These are phyloP conservation scores for Nannizzia gypsea DNA, from an alignment of 2,329 filamentous ascomycete species.

Conservation along the genomic window DNA sequence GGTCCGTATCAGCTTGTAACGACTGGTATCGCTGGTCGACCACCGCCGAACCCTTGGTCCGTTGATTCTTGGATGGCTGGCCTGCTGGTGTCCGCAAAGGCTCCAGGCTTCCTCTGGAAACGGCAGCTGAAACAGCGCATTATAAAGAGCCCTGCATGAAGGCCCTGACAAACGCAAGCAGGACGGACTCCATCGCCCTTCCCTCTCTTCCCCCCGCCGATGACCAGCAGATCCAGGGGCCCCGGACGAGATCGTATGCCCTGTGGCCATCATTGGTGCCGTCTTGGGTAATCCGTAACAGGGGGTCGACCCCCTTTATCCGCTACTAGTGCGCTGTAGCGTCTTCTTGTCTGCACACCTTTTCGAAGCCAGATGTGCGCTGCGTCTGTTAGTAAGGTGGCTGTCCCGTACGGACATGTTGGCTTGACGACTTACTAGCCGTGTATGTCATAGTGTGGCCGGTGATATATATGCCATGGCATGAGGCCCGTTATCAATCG, in stretches of 20 bases:
- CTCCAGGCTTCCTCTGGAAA: not conserved
- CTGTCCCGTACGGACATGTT: not conserved
- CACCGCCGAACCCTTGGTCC: too few species aligned
- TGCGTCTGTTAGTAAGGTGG: conserved; percentile 1
- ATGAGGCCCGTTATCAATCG: not conserved
- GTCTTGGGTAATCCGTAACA: not conserved
- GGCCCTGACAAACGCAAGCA: not conserved
- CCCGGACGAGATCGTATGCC: not conserved
- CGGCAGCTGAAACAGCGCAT: not conserved
- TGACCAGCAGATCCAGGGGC: not conserved
- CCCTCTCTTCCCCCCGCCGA: not conserved
- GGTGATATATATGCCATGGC: not conserved
- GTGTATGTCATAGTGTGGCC: not conserved
- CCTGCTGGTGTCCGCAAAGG: not conserved
- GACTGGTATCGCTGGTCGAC: not conserved
- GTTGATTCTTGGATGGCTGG: too few species aligned
- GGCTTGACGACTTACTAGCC: not conserved
- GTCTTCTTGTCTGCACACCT: not conserved
- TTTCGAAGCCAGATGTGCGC: not conserved
- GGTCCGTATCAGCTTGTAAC: not conserved
- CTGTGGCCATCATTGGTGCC: not conserved
- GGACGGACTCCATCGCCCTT: not conserved
- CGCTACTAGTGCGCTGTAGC: not conserved
- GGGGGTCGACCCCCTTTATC: not conserved
- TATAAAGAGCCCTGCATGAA: not conserved